A percentile compares a stretch with the other conserved stretches of the same genome.
phyloP scores from a whole-genome alignment of 2,329 filamentous ascomycete genomes.

The Zarea fungicola region DNA sequence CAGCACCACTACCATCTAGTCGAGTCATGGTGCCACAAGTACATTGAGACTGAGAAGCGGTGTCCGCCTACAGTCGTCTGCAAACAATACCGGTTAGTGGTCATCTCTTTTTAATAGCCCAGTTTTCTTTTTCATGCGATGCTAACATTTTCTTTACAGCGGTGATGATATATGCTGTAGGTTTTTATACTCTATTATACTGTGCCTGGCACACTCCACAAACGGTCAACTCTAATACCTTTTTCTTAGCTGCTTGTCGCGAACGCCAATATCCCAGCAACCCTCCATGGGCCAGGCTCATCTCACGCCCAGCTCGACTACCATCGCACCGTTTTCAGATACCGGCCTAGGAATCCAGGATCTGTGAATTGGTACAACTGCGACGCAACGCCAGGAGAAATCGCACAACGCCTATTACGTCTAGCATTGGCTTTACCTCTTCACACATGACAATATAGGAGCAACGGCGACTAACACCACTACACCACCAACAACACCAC shows the following conservation, averaged over 20 bases:
- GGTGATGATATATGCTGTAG: constrained; percentile 42
- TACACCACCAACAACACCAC: too few species aligned
- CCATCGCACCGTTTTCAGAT: constrained; percentile 19
- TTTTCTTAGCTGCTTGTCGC: constrained; percentile 30
- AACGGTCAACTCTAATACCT: constrained; percentile 18
- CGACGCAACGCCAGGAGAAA: background rate
- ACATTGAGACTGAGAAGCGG: constrained; percentile 39
- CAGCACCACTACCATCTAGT: constrained; percentile 46
- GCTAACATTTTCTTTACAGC: constrained; percentile 28
- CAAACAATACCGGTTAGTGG: constrained; percentile 39
- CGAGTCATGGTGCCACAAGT: constrained; percentile 41
- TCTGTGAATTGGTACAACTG: constrained; percentile 1
- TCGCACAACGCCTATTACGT: background rate
- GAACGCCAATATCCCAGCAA: constrained; percentile 35
- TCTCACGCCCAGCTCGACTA: constrained; percentile 27
- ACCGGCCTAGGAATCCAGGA: constrained; percentile 8
- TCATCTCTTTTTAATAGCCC: background rate
- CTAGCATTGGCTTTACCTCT: constrained; percentile 8
- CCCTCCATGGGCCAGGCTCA: constrained; percentile 34
- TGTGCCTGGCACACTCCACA: background rate
- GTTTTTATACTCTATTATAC: constrained; percentile 16
- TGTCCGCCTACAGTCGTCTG: constrained; percentile 39
- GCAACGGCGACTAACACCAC: too few species aligned
- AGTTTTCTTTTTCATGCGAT: background rate
- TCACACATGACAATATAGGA: constrained; percentile 10